Conservation (phyloP, 1,139 yeast genomes). For the Sugiyamaella castrensis region DNA sequence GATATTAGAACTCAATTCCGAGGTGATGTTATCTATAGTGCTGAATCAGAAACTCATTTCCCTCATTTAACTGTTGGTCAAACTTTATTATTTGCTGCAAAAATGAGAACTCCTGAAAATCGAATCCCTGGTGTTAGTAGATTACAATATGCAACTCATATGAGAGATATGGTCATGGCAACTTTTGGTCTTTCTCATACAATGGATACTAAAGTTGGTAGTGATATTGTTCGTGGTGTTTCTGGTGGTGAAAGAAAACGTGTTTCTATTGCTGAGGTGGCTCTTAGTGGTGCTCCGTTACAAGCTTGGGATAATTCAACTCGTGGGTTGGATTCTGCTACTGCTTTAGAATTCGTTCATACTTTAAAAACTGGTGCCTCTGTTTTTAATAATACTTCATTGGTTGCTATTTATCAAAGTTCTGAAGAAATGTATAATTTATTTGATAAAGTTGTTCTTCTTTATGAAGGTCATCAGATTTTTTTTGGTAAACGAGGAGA, state of each 20-base stretch:
- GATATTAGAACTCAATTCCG: conserved; percentile 53
- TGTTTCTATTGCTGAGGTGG: conserved; percentile 71
- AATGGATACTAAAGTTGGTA: conserved; percentile 66
- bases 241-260: conserved; percentile 86
- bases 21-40: conserved; percentile 71
- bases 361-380: conserved; percentile 65
- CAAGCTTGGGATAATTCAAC: conserved; percentile 79
- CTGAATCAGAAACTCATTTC: conserved; percentile 69
- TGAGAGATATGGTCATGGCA: conserved; percentile 69
- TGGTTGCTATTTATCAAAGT: conserved; percentile 81
- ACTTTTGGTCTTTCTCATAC: conserved; percentile 69
- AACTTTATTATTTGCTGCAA: conserved; percentile 63
- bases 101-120: conserved; percentile 62
- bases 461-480: conserved; percentile 77
- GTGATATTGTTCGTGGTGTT: conserved; percentile 71
- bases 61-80: conserved; percentile 72
- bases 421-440: conserved; percentile 73
- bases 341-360: conserved; percentile 70
- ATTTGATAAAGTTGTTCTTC: conserved; percentile 69
- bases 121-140: conserved; percentile 59
- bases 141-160: conserved; percentile 55
- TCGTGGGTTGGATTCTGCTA: conserved; percentile 71
- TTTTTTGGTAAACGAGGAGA: conserved; percentile 60
- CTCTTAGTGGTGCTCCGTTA: conserved; percentile 57
- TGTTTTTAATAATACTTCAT: conserved; percentile 55